phyloP scores from a whole-genome alignment of 768 basidiomycete species.

The Solioccasus polychromus region DNA sequence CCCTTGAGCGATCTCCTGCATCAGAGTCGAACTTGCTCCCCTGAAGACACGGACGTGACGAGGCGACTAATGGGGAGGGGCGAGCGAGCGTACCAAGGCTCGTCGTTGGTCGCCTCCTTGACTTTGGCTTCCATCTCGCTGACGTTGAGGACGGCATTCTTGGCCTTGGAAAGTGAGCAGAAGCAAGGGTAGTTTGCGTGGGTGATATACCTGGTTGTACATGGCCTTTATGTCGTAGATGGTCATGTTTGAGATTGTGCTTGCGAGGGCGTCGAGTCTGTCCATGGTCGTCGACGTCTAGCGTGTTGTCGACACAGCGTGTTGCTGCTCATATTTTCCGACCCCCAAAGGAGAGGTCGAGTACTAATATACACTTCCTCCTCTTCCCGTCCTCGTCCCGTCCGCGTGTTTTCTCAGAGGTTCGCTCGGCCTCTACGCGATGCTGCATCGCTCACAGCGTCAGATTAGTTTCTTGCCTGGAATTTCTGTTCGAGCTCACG shows the following conservation, averaged over 20 bases:
- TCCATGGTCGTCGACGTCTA: constrained; percentile 56
- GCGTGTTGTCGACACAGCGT: not conserved
- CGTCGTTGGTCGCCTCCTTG: constrained; percentile 94
- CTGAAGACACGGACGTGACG: constrained; percentile 39
- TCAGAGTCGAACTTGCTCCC: constrained; percentile 96
- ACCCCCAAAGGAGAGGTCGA: constrained; percentile 29
- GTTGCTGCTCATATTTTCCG: not conserved
- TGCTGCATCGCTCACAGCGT: constrained; percentile 2
- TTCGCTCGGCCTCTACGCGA: constrained; percentile 3
- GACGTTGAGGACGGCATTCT: constrained; percentile 94
- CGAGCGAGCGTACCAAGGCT: constrained; percentile 78
- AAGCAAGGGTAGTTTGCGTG: not conserved
- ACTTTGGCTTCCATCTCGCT: constrained; percentile 98
- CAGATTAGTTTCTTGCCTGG: not conserved
- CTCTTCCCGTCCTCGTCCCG: not conserved
- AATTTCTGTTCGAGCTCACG: not conserved
- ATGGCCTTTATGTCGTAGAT: constrained; percentile 92
- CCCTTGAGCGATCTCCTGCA: constrained; percentile 99
- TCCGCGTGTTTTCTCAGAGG: constrained; percentile 1
- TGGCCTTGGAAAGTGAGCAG: constrained; percentile 56
- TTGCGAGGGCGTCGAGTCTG: constrained; percentile 71
- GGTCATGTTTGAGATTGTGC: constrained; percentile 75
- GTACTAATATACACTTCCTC: not conserved
- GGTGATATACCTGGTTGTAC: constrained; percentile 79
- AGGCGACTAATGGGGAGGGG: not conserved